Evolutionary conservation across 805 yeast genomes (phyloP).

Genomic region (Starmerella khaoyaiensis): DNA sequence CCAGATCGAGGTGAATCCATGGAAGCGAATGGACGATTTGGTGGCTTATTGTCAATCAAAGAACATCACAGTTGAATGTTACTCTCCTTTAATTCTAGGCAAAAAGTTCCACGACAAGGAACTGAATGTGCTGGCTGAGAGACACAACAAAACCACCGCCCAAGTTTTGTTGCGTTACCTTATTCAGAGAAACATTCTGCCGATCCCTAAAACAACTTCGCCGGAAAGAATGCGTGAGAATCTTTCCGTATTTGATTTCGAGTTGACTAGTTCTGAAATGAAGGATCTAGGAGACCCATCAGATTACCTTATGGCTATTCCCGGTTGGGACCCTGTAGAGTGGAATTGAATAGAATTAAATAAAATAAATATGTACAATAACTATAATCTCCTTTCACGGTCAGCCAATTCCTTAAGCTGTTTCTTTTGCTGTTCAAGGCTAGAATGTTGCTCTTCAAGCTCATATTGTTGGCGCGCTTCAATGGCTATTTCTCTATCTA

Average conservation of each 20-base stretch:
- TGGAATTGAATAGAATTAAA: slow-evolving; percentile 12
- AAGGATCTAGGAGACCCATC: slow-evolving; percentile 24
- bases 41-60: slow-evolving; percentile 45
- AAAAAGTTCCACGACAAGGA: slow-evolving; percentile 34
- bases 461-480: slow-evolving; percentile 22
- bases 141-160: slow-evolving; percentile 33
- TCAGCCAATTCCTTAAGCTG: slow-evolving; percentile 9
- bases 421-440: slow-evolving; percentile 3
- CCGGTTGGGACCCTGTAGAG: slow-evolving; percentile 30
- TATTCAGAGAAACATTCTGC: slow-evolving; percentile 41
- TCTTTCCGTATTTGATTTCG: slow-evolving; percentile 41
- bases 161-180: slow-evolving; percentile 40
- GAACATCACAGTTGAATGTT: slow-evolving; percentile 56
- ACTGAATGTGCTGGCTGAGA: slow-evolving; percentile 29
- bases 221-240: slow-evolving; percentile 44
- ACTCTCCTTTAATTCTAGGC: slow-evolving; percentile 66
- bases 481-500: slow-evolving; percentile 21
- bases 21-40: slow-evolving; percentile 57
- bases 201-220: slow-evolving; percentile 61
- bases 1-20: slow-evolving; percentile 75
- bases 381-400: slow-evolving; percentile 4
- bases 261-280: slow-evolving; percentile 24
- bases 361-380: background rate
- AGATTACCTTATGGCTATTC: slow-evolving; percentile 24
- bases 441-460: slow-evolving; percentile 6